Evolutionary conservation across 176 grass and related monocot genomes (phyloP).

Genomic region (Oryza meridionalis): DNA sequence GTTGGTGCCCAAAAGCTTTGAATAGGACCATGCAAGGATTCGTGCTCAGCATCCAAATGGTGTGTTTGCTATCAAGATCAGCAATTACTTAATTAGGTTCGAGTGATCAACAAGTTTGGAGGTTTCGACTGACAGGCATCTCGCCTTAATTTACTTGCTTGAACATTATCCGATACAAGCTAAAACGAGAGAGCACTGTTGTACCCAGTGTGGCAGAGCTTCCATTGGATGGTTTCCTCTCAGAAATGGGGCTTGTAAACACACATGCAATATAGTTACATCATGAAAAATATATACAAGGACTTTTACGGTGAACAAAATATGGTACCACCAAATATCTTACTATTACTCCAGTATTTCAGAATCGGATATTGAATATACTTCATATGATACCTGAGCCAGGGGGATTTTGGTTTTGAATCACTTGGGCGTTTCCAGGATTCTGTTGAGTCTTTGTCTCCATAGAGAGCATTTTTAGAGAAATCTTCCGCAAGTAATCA

Average conservation of each 20-base stretch:
- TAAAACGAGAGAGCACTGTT: too few species aligned
- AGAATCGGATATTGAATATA: neutral
- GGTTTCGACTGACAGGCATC: too few species aligned
- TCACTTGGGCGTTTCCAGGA: slow-evolving; percentile 54
- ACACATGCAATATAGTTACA: neutral
- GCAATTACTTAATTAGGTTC: too few species aligned
- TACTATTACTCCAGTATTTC: neutral
- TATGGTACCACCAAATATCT: neutral
- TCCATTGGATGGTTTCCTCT: neutral
- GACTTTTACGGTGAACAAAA: neutral
- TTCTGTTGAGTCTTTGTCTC: slow-evolving; percentile 71
- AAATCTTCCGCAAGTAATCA: slow-evolving; percentile 94
- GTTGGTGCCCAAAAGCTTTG: too few species aligned
- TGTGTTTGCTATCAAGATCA: too few species aligned
- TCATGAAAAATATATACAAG: neutral
- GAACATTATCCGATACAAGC: too few species aligned
- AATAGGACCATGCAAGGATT: too few species aligned
- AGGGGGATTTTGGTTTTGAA: slow-evolving; percentile 55
- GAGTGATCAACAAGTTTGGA: too few species aligned
- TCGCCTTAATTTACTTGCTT: too few species aligned
- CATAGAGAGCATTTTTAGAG: slow-evolving; percentile 88
- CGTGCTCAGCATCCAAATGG: too few species aligned
- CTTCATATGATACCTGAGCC: slow-evolving; percentile 55
- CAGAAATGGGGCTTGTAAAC: neutral
- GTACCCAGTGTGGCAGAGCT: too few species aligned